Evolutionary conservation across 2,329 filamentous ascomycete species (phyloP), one percentile per base, ranked within the genome.

Genomic region (Talaromyces marneffei): DNA sequence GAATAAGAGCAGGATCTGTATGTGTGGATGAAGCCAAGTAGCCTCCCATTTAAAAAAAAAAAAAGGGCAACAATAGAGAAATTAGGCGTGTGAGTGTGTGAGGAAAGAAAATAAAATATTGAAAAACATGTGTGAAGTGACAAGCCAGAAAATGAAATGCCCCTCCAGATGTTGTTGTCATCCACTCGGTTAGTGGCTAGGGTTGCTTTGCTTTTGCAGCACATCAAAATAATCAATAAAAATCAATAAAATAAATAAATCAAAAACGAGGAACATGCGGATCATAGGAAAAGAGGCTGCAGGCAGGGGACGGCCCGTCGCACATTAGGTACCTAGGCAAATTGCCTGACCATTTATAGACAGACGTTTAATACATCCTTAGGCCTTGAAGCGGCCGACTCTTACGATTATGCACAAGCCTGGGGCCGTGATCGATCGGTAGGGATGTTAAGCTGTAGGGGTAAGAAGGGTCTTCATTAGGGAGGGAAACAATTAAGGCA

Each of bases 221-320:
- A 50, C 37, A 59, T 52, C 7, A 48, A 52, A 35, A 59, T 18
- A 59, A 27, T 14, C 9, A 10, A 23, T 37, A 40, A 59, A 44
- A 69, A 69, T 64, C n/a, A n/a, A n/a, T n/a, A 63, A 67, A 58
- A 63, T 62, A 64, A 66, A 63, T 65, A 67, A 64, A n/a, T n/a
- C n/a, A 68, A 68, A 71, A 44, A 42, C 69, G 67, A 70, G 64
- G 68, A 65, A 70, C 65, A 72, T 75, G 74, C 74, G 73, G 71
- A 75, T 75, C 73, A 75, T 68, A 62, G 52, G 42, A 25, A 53
- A 59, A 73, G 74, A 75, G 73, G 72, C 73, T 75, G 74, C 73
- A 75, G 74, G 73, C 35, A 74, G 77, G 75, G 75, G 73, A 76
- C 75, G 75, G 75, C 70, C 75, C 75, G 75, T 44, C 57, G 73